Evolutionary conservation across 176 grass and related monocot species (phyloP).

Genomic region (Ensete glaucum): DNA sequence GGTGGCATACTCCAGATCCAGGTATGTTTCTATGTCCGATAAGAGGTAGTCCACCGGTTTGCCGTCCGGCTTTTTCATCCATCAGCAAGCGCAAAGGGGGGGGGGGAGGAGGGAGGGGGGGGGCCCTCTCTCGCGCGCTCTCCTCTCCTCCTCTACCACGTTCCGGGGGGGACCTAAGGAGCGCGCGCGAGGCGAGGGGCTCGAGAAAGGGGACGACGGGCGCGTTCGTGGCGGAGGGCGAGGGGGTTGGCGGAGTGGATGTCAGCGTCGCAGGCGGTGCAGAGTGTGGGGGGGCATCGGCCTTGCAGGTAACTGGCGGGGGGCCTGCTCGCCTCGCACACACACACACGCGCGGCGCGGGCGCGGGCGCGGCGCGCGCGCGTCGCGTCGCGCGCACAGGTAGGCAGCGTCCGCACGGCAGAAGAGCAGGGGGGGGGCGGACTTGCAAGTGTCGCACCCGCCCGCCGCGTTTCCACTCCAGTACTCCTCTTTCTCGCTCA

Average conservation of each 20-base stretch:
- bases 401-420: slow-evolving; percentile 41
- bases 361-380: slow-evolving; percentile 19
- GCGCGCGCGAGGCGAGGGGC: slow-evolving; percentile 15
- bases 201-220: slow-evolving; percentile 44
- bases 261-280: slow-evolving; percentile 24
- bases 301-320: slow-evolving; percentile 89
- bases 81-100: too few relatives aligned
- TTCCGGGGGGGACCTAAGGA: slow-evolving; percentile 18
- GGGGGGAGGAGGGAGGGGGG: too few relatives aligned
- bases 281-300: slow-evolving; percentile 59
- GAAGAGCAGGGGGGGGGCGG: slow-evolving; percentile 34
- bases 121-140: too few relatives aligned
- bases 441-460: slow-evolving; percentile 42
- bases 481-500: too few relatives aligned
- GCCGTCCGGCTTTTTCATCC: slow-evolving; percentile 44
- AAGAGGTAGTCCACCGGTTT: slow-evolving; percentile 50
- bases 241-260: slow-evolving; percentile 65
- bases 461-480: background rate
- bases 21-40: slow-evolving; percentile 53
- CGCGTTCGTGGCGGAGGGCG: slow-evolving; percentile 70
- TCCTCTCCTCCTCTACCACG: slow-evolving; percentile 6
- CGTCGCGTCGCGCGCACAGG: slow-evolving; percentile 44
- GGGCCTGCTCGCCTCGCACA: slow-evolving; percentile 78
- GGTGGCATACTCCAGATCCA: slow-evolving; percentile 34
- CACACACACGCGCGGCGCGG: slow-evolving; percentile 39